These are phyloP conservation scores for Mycena rebaudengoi DNA, from an alignment of 768 basidiomycete species.

Conservation along the genomic window DNA sequence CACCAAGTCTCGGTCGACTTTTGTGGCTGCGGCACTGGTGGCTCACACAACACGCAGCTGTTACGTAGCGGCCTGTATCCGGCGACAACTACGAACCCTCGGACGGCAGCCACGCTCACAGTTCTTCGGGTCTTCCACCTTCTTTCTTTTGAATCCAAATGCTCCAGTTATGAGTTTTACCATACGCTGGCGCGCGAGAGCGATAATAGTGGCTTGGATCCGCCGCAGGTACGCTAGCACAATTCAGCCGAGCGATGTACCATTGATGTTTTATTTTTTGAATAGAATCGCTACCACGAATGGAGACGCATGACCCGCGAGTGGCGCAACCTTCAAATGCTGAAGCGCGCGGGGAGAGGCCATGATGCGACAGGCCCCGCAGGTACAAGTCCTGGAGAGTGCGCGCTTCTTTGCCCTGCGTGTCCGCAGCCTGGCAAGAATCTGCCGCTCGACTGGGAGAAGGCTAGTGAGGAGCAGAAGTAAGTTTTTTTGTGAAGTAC, in stretches of 20 bases:
- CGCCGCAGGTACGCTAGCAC: background rate
- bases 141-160: constrained; percentile 19
- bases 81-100: constrained; percentile 3
- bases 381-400: background rate
- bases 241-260: no score
- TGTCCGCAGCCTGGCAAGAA: constrained; percentile 39
- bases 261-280: background rate
- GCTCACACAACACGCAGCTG: constrained; percentile 15
- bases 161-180: constrained; percentile 27
- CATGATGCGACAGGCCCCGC: background rate
- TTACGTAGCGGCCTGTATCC: constrained; percentile 16
- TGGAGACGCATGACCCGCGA: constrained; percentile 17
- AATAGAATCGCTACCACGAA: constrained; percentile 29
- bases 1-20: constrained; percentile 22
- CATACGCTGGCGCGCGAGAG: constrained; percentile 1
- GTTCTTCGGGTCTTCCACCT: background rate
- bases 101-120: background rate
- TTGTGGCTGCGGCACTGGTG: constrained; percentile 15
- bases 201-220: constrained; percentile 20
- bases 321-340: constrained; percentile 19
- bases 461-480: constrained; percentile 1
- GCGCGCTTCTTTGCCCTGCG: constrained; percentile 35
- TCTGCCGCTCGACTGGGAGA: constrained; percentile 22
- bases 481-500: background rate
- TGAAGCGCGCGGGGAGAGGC: constrained; percentile 27